Conservation (phyloP, 176 grass and related monocot species). For the Cocos nucifera region DNA sequence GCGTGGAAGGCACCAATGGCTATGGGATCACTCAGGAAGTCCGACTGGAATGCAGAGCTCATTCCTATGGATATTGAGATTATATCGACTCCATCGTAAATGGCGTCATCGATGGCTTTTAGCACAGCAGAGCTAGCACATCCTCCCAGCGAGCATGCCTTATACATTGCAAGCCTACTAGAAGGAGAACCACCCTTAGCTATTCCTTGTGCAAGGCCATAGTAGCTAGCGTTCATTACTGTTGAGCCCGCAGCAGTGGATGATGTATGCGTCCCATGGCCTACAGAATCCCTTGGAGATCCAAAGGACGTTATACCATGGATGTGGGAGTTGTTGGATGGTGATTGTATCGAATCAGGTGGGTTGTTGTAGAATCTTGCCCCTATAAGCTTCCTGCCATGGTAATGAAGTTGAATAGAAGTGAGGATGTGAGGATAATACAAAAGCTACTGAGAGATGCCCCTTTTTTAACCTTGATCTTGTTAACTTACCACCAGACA, state of each 20-base stretch:
- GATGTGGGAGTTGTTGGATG: slow-evolving; percentile 25
- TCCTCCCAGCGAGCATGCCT: slow-evolving; percentile 80
- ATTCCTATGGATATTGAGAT: slow-evolving; percentile 89
- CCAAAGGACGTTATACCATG: slow-evolving; percentile 1
- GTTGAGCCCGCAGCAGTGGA: slow-evolving; percentile 65
- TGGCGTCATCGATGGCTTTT: slow-evolving; percentile 86
- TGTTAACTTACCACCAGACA: too few species aligned
- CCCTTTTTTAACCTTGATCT: too few species aligned
- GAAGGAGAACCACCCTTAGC: slow-evolving; percentile 70
- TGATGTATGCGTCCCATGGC: slow-evolving; percentile 81
- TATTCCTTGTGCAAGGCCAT: slow-evolving; percentile 55
- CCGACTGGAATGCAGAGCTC: slow-evolving; percentile 67
- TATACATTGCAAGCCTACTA: slow-evolving; percentile 69
- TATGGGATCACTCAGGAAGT: slow-evolving; percentile 80
- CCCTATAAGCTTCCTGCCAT: slow-evolving; percentile 82
- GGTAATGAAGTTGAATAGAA: background rate
- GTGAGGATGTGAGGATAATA: too few species aligned
- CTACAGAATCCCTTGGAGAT: slow-evolving; percentile 64
- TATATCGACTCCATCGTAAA: slow-evolving; percentile 81
- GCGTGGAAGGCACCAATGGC: slow-evolving; percentile 85
- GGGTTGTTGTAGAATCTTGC: slow-evolving; percentile 63
- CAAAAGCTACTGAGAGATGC: too few species aligned
- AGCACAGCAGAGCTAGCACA: slow-evolving; percentile 64
- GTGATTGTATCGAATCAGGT: slow-evolving; percentile 21
- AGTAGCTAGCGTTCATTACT: slow-evolving; percentile 51